Conservation (phyloP, 2,329 filamentous ascomycete species). For the Fusarium gaditjirri region DNA sequence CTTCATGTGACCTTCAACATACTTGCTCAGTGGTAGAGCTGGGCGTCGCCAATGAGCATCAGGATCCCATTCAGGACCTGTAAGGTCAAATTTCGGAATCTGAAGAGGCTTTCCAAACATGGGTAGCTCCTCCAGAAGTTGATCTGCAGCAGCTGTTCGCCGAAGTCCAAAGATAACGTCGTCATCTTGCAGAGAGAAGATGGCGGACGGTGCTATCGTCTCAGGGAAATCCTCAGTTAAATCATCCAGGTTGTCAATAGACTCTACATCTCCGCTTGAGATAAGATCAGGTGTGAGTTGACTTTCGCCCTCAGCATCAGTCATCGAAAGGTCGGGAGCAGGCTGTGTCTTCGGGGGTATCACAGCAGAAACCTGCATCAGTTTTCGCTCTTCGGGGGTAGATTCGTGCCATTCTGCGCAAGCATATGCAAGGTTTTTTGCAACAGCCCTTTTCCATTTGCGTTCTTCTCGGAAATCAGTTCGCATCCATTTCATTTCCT, state of each 20-base stretch:
- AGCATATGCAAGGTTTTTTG: constrained; percentile 81
- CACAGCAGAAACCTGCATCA: constrained; percentile 73
- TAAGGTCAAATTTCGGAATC: constrained; percentile 67
- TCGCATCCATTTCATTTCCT: constrained; percentile 98
- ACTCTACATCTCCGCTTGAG: constrained; percentile 71
- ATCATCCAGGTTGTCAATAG: constrained; percentile 57
- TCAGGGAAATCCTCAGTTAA: constrained; percentile 54
- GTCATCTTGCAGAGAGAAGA: constrained; percentile 84
- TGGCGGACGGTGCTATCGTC: constrained; percentile 75
- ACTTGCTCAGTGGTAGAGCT: constrained; percentile 88
- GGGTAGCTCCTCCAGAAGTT: constrained; percentile 82
- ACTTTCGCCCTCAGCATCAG: constrained; percentile 52
- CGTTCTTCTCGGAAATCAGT: constrained; percentile 94
- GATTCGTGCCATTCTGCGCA: constrained; percentile 85
- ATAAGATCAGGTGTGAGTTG: constrained; percentile 76
- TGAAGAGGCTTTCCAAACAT: constrained; percentile 76
- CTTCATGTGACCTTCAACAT: constrained; percentile 81
- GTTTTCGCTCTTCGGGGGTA: constrained; percentile 68
- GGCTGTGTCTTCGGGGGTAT: constrained; percentile 57
- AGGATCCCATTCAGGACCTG: constrained; percentile 68
- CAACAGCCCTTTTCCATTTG: constrained; percentile 89
- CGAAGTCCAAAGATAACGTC: constrained; percentile 84
- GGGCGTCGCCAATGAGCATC: constrained; percentile 79
- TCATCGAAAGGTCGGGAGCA: constrained; percentile 47
- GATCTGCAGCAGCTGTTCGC: constrained; percentile 78